Evolutionary conservation across 805 yeast species (phyloP).

Genomic region (Wickerhamomyces bovis): DNA sequence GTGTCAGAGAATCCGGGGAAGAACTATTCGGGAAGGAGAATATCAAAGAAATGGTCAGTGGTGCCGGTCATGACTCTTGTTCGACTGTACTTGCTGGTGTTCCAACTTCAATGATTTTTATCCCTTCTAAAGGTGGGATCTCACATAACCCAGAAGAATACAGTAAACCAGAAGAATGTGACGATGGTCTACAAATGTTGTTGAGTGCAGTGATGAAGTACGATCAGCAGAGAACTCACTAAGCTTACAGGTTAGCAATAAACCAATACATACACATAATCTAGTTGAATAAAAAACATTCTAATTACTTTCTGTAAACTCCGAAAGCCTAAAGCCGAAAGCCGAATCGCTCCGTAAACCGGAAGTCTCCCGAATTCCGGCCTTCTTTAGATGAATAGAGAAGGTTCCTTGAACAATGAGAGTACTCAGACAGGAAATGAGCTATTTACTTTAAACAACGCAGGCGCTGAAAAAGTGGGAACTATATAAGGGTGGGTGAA

Average conservation of each 20-base stretch:
- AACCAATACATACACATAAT: too few species aligned
- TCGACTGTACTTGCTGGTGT: conserved; percentile 41
- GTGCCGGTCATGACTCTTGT: conserved; percentile 75
- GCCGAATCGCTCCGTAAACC: background rate
- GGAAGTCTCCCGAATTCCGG: background rate
- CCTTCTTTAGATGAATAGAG: too few species aligned
- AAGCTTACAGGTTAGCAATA: too few species aligned
- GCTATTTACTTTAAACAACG: background rate
- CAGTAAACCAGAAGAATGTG: conserved; percentile 58
- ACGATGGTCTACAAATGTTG: conserved; percentile 51
- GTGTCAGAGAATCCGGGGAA: conserved; percentile 47
- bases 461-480: too few species aligned
- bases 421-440: background rate
- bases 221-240: conserved; percentile 20
- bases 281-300: too few species aligned
- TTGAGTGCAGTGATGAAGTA: conserved; percentile 42
- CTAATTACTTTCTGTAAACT: background rate
- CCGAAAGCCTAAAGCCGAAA: background rate
- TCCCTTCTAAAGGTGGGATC: conserved; percentile 62
- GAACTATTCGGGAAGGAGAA: conserved; percentile 41
- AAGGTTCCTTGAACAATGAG: background rate
- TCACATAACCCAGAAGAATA: conserved; percentile 66
- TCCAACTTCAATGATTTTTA: conserved; percentile 72
- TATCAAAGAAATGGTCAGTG: conserved; percentile 46
- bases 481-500: background rate